A percentile compares a stretch with the other conserved stretches of the same genome.
These are phyloP conservation scores for Penicillium frequentans DNA, from an alignment of 2,329 filamentous ascomycete species.

Conservation along the genomic window DNA sequence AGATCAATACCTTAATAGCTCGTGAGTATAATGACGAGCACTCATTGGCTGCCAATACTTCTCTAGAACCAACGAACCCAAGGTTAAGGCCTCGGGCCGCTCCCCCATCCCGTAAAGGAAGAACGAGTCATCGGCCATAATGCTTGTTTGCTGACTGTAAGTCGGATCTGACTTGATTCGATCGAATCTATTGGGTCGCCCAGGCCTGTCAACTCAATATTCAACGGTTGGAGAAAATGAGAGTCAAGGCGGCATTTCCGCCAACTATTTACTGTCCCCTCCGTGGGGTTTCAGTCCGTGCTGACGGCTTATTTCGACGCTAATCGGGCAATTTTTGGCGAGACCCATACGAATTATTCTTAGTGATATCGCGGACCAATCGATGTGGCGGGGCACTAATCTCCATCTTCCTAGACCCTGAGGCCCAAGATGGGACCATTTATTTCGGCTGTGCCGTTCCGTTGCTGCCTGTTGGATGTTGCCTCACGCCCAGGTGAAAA, in stretches of 20 bases:
- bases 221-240: background rate
- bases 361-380: background rate
- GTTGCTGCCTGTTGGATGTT: background rate
- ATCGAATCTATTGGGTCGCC: background rate
- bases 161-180: background rate
- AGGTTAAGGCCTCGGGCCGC: constrained; percentile 25
- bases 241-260: background rate
- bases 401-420: background rate
- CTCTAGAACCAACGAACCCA: constrained; percentile 26
- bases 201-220: constrained; percentile 1
- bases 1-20: constrained; percentile 15
- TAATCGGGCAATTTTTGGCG: constrained; percentile 17
- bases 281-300: background rate
- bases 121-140: constrained; percentile 21
- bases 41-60: constrained; percentile 28
- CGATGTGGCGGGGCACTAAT: background rate
- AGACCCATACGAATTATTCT: background rate
- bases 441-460: background rate
- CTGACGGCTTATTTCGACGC: background rate
- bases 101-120: constrained; percentile 28
- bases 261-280: background rate
- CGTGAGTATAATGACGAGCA: constrained; percentile 27
- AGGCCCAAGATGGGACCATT: background rate
- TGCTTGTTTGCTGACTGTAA: background rate
- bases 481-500: background rate